These are phyloP conservation scores for Cyclocybe aegerita DNA, from an alignment of 768 basidiomycete genomes.

Conservation along the genomic window DNA sequence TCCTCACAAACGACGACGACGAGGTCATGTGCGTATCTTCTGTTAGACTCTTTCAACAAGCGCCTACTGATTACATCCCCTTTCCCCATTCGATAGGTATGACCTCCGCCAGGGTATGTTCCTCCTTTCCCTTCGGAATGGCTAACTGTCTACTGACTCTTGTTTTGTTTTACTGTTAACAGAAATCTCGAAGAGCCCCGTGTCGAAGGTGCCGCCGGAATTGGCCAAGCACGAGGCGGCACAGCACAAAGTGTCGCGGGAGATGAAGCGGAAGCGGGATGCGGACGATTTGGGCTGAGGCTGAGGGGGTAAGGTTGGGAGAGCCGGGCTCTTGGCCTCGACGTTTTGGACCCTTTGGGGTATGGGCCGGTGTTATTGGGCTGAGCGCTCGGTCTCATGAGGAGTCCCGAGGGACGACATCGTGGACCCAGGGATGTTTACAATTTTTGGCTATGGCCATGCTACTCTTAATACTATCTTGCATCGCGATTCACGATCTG, in stretches of 20 bases:
- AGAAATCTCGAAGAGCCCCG: conserved; percentile 95
- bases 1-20: conserved; percentile 93
- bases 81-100: conserved; percentile 55
- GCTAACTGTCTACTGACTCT: neutral
- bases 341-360: too few relatives aligned
- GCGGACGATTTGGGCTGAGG: conserved; percentile 69
- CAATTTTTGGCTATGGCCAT: too few relatives aligned
- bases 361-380: too few relatives aligned
- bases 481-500: too few relatives aligned
- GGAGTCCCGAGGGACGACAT: too few relatives aligned
- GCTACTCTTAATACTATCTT: too few relatives aligned
- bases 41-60: too few relatives aligned
- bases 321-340: too few relatives aligned
- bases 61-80: neutral
- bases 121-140: neutral
- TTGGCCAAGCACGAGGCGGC: conserved; percentile 91
- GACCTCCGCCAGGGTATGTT: conserved; percentile 87
- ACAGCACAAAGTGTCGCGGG: conserved; percentile 85
- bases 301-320: too few relatives aligned
- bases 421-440: too few relatives aligned
- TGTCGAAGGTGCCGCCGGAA: conserved; percentile 85
- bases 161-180: conserved; percentile 12
- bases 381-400: too few relatives aligned
- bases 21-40: conserved; percentile 94
- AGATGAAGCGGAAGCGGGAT: conserved; percentile 94